phyloP scores from a whole-genome alignment of 2,329 filamentous ascomycete genomes.

The Parafenestella ontariensis region DNA sequence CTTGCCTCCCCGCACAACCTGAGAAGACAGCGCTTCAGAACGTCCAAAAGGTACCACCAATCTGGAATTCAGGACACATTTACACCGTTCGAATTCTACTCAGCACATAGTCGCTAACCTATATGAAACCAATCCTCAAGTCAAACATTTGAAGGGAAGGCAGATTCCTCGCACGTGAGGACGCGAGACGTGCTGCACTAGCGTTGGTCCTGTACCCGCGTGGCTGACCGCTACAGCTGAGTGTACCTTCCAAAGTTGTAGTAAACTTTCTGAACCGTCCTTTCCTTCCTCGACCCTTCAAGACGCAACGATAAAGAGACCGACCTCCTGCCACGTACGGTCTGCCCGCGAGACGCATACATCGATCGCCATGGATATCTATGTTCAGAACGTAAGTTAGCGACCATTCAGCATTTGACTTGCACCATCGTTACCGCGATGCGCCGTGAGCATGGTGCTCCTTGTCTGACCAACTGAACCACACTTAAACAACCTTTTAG shows the following conservation, averaged over 20 bases:
- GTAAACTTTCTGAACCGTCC: background rate
- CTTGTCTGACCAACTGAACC: slow-evolving; percentile 16
- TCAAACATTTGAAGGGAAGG: background rate
- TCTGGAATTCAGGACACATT: background rate
- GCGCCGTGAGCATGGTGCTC: background rate
- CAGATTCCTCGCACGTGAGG: slow-evolving; percentile 8
- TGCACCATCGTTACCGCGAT: background rate
- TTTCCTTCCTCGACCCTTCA: background rate
- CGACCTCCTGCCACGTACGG: background rate
- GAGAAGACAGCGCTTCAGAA: background rate
- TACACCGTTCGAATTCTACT: background rate
- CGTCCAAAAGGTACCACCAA: background rate
- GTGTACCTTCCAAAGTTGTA: background rate
- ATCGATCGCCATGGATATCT: slow-evolving; percentile 30
- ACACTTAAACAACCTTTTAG: background rate
- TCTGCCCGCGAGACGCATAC: background rate
- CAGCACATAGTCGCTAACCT: background rate
- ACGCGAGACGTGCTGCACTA: slow-evolving; percentile 7
- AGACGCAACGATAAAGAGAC: background rate
- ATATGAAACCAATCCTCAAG: background rate
- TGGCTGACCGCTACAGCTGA: background rate
- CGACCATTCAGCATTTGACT: background rate
- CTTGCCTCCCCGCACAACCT: background rate
- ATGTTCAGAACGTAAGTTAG: slow-evolving; percentile 27
- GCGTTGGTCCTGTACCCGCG: background rate